phyloP scores from a whole-genome alignment of 768 basidiomycete genomes.

The Pholiota molesta region DNA sequence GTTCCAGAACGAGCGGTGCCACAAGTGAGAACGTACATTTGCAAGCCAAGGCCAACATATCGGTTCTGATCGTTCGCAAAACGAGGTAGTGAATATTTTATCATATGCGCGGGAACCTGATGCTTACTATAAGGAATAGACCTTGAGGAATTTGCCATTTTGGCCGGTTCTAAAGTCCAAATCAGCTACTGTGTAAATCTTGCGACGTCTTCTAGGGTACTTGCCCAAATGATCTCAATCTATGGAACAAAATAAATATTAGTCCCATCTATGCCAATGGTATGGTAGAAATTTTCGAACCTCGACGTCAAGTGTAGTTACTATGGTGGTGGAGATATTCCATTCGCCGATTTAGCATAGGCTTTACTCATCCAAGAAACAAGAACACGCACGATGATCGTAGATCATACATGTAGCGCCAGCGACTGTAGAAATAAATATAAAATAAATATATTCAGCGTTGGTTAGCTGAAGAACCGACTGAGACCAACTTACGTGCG shows the following conservation, averaged over 20 bases:
- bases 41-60: slow-evolving; percentile 11
- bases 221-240: slow-evolving; percentile 19
- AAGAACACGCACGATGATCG: too few species aligned
- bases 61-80: slow-evolving; percentile 10
- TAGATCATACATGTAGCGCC: too few species aligned
- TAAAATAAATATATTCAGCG: too few species aligned
- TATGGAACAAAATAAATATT: background rate
- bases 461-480: background rate
- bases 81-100: too few species aligned
- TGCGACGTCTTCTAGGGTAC: background rate
- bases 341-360: too few species aligned
- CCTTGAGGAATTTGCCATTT: slow-evolving; percentile 15
- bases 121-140: slow-evolving; percentile 13
- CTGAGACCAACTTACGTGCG: background rate
- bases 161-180: slow-evolving; percentile 11
- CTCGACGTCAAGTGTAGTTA: background rate
- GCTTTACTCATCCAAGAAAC: too few species aligned
- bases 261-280: too few species aligned
- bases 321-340: background rate
- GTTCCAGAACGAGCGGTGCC: background rate
- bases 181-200: background rate
- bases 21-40: slow-evolving; percentile 9
- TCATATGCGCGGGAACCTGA: background rate
- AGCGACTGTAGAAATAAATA: too few species aligned
- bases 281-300: background rate